Conservation (phyloP, 345 rosid species). For the Populus ilicifolia region DNA sequence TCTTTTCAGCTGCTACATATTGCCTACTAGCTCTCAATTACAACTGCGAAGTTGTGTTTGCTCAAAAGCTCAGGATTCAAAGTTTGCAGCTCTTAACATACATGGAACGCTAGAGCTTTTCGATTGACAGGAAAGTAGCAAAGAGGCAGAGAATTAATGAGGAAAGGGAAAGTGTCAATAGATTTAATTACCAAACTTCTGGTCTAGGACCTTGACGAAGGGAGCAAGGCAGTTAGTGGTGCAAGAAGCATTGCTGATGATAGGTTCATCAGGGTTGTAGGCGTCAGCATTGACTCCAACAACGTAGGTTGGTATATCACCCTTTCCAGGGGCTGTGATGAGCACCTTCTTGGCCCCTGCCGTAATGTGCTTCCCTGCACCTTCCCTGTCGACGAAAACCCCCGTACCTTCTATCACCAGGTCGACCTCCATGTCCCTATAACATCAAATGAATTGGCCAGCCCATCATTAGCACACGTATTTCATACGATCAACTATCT, state of each 20-base stretch:
- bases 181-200: constrained; percentile 67
- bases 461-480: not conserved
- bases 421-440: constrained; percentile 79
- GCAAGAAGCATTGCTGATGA: constrained; percentile 98
- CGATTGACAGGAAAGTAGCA: not conserved
- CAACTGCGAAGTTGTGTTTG: not conserved
- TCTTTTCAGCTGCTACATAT: not conserved
- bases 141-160: not conserved
- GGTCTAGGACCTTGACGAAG: constrained; percentile 97
- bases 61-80: not conserved
- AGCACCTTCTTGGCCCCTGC: constrained; percentile 98
- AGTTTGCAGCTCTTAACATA: not conserved
- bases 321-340: constrained; percentile 96
- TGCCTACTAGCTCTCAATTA: not conserved
- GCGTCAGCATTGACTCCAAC: constrained; percentile 89
- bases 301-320: constrained; percentile 93
- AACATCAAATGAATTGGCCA: not conserved
- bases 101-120: not conserved
- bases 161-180: not conserved
- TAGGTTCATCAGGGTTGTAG: constrained; percentile 66
- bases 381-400: constrained; percentile 90
- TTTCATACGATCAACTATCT: not conserved
- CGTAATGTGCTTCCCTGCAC: constrained; percentile 88
- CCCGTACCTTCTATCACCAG: constrained; percentile 96
- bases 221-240: constrained; percentile 99